A percentile compares a stretch with the other conserved stretches of the same genome.
Conservation (phyloP, 371 early-diverging fungal species). For the Actinomucor elegans region DNA sequence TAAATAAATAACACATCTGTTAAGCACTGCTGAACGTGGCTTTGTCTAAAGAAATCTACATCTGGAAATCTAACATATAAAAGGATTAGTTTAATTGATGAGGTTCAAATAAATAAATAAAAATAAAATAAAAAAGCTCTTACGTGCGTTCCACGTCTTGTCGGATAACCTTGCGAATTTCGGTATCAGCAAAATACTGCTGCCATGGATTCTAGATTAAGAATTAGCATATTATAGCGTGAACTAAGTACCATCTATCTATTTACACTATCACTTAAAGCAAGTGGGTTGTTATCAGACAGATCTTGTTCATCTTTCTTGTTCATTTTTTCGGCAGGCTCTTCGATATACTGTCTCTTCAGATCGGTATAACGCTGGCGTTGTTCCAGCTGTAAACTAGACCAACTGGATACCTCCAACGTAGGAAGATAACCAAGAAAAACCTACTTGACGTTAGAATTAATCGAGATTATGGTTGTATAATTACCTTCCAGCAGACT, state of each 20-base stretch:
- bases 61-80: constrained; percentile 91
- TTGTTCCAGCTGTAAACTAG: constrained; percentile 56
- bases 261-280: constrained; percentile 74
- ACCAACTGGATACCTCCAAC: constrained; percentile 60
- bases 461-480: background rate
- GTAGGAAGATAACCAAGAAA: constrained; percentile 58
- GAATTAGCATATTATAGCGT: too few species aligned
- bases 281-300: constrained; percentile 80
- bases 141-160: constrained; percentile 94
- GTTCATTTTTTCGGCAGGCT: constrained; percentile 54
- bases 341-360: constrained; percentile 66
- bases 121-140: constrained; percentile 2
- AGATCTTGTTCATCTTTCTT: constrained; percentile 48
- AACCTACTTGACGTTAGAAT: too few species aligned
- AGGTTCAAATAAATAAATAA: background rate
- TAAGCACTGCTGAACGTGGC: constrained; percentile 68
- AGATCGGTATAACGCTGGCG: constrained; percentile 71
- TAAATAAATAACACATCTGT: constrained; percentile 88
- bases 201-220: constrained; percentile 84
- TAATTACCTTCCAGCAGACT: constrained; percentile 49
- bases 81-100: too few species aligned
- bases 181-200: constrained; percentile 85
- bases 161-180: constrained; percentile 78
- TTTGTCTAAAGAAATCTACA: constrained; percentile 71
- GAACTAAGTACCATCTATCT: too few species aligned